Conservation (phyloP, 2,329 filamentous ascomycete genomes). For the Pestalotiopsis sp. region DNA sequence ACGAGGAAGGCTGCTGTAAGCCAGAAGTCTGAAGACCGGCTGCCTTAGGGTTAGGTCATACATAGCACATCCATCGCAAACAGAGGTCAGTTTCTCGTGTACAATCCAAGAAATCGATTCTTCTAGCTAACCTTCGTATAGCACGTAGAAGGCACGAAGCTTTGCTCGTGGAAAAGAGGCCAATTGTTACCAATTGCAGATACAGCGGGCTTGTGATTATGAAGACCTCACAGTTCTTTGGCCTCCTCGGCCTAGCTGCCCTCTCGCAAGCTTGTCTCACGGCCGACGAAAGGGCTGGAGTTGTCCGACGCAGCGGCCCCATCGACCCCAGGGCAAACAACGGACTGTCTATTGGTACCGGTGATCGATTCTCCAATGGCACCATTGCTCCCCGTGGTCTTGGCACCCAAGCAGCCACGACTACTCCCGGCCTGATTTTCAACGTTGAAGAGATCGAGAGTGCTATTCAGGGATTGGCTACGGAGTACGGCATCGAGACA, state of each 20-base stretch:
- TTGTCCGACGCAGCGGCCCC: background rate
- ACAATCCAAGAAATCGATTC: too few species aligned
- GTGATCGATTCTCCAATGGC: constrained; percentile 41
- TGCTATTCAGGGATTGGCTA: constrained; percentile 42
- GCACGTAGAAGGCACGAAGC: too few species aligned
- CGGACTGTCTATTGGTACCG: constrained; percentile 28
- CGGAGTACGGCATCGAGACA: constrained; percentile 39
- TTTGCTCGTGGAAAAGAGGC: too few species aligned
- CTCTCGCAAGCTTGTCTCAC: constrained; percentile 10
- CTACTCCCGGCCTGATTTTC: constrained; percentile 40
- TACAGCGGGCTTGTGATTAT: background rate
- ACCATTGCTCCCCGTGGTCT: constrained; percentile 43
- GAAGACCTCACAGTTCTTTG: constrained; percentile 5
- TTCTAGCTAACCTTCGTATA: too few species aligned
- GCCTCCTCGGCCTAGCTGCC: constrained; percentile 5
- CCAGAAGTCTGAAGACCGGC: too few species aligned
- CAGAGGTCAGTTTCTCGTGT: too few species aligned
- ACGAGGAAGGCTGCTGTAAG: too few species aligned
- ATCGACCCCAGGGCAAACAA: constrained; percentile 9
- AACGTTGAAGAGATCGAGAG: constrained; percentile 44
- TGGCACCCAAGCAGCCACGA: constrained; percentile 38
- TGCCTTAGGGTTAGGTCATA: too few species aligned
- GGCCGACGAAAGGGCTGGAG: background rate
- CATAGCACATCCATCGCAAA: too few species aligned
- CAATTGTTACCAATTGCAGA: background rate